These are phyloP conservation scores for Globisporangium irregulare DNA, from an alignment of 352 stramenopile genomes.

Conservation along the genomic window DNA sequence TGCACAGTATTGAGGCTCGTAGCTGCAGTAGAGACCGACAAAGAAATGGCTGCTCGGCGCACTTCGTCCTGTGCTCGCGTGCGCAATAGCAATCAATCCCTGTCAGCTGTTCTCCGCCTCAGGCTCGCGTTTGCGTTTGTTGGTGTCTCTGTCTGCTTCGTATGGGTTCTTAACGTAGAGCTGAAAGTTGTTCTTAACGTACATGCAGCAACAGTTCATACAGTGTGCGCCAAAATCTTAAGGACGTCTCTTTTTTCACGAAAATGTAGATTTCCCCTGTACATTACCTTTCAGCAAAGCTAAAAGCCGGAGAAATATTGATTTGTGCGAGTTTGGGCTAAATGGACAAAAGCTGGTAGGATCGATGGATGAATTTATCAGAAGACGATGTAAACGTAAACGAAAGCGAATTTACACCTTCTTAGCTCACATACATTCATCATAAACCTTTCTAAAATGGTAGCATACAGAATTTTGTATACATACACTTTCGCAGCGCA, in stretches of 20 bases:
- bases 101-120: not conserved
- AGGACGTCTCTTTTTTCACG: too few species aligned
- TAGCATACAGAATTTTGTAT: not conserved
- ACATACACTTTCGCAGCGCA: not conserved
- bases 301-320: not conserved
- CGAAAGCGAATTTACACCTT: not conserved
- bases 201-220: too few species aligned
- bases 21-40: not conserved
- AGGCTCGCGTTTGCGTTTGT: not conserved
- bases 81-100: not conserved
- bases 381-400: not conserved
- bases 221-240: too few species aligned
- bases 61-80: not conserved
- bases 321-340: not conserved
- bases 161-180: too few species aligned
- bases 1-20: too few species aligned
- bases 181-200: too few species aligned
- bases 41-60: not conserved
- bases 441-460: not conserved
- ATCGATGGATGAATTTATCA: not conserved
- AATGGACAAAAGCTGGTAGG: not conserved
- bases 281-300: not conserved
- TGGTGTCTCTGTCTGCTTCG: too few species aligned
- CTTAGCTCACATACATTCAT: not conserved
- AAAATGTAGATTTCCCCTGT: too few species aligned